Percentiles rank a stretch among this genome's conserved stretches.
These are phyloP conservation scores for Parmales sp. DNA, from an alignment of 108 stramenopile species.

Conservation along the genomic window DNA sequence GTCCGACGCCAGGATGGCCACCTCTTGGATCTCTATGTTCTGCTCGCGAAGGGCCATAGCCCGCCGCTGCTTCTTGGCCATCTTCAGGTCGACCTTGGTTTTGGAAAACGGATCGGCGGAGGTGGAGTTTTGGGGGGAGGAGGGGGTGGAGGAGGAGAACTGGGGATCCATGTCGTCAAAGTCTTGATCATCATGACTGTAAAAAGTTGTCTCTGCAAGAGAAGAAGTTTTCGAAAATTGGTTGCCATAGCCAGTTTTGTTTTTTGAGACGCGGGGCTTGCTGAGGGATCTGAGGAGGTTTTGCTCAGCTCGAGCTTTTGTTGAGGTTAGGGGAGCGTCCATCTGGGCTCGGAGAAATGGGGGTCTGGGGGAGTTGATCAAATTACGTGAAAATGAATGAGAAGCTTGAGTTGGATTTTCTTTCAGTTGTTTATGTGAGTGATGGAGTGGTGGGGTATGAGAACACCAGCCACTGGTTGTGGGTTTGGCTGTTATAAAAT, in stretches of 20 bases:
- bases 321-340: not conserved
- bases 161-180: not conserved
- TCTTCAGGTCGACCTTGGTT: not conserved
- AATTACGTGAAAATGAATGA: not conserved
- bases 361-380: not conserved
- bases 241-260: constrained; percentile 2
- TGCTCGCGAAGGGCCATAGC: not conserved
- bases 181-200: not conserved
- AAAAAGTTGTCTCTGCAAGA: not conserved
- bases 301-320: not conserved
- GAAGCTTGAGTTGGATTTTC: not conserved
- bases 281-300: not conserved
- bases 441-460: not conserved
- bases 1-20: not conserved
- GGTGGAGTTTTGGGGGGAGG: not conserved
- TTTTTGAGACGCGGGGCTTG: not conserved
- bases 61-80: not conserved
- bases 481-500: too few relatives aligned
- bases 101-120: not conserved
- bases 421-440: not conserved
- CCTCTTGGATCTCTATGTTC: constrained; percentile 3
- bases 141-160: not conserved
- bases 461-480: not conserved
- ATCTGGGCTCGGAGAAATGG: not conserved
- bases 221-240: not conserved